Evolutionary conservation across 331 rosid genomes (phyloP), one percentile per base, ranked within the genome.

Genomic region (Saraca asoca): DNA sequence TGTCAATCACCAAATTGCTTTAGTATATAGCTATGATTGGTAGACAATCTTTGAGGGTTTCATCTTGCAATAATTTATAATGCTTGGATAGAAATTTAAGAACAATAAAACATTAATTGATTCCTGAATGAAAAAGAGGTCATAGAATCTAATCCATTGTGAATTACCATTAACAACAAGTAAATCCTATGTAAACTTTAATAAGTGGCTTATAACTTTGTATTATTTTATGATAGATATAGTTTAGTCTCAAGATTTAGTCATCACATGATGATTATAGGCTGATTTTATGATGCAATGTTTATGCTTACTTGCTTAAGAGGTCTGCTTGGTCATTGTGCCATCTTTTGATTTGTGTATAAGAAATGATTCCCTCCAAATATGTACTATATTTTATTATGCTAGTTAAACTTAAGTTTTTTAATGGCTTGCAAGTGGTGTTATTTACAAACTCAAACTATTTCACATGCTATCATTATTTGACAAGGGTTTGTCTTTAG

Each of bases 1-100:
- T n/a, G n/a, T n/a, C n/a, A n/a, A 72, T 82, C 16, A 70, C 85
- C 5, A 85, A 82, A 62, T 75, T 85, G 8, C 81, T 82, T 20
- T 83, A 65, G 12, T 75, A 74, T 35, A 85, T 79, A 13, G 90
- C 90, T 15, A 82, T 66, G 55, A 71, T 79, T 7, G 80, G 75
- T 35, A 82, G 74, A 64, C 87, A 79, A 75, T 68, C 80, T 48
- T 70, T 58, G 34, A 42, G 59, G 42, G 59, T 69, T 64, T 58
- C 61, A 54, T 79, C 76, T 38, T 76, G 52, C 18, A 77, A 81
- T 37, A 79, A 76, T 19, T 68, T 54, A 37, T 60, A 62, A 24
- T 78, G 79, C 44, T 52, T 79, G 16, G 90, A 85, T 35, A 79
- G 81, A 41, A 70, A 79, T 17, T 14, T 24, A 52, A 54, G 60